These are phyloP conservation scores for Stachybotrys chartarum DNA, from an alignment of 2,329 filamentous ascomycete species.

Conservation along the genomic window DNA sequence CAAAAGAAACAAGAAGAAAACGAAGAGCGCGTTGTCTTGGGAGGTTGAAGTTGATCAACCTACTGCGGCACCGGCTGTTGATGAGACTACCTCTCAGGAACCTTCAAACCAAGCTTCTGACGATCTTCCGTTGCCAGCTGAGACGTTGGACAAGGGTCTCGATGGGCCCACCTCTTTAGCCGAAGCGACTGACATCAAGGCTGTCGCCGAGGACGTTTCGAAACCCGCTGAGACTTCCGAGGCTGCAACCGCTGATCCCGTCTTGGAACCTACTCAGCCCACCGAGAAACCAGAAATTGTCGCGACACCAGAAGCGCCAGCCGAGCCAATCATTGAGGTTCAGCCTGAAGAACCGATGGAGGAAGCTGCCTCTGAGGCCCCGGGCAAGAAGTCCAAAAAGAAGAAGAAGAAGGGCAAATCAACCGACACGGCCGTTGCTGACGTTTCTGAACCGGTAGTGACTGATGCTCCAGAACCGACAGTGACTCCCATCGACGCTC, in stretches of 20 bases:
- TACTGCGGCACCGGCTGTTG: background rate
- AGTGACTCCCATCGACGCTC: background rate
- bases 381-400: slow-evolving; percentile 10
- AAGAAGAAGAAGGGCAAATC: slow-evolving; percentile 23
- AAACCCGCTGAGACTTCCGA: background rate
- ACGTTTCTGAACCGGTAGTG: slow-evolving; percentile 6
- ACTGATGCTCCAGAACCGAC: background rate
- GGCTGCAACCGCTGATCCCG: background rate
- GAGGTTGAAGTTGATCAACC: slow-evolving; percentile 1
- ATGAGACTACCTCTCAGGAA: background rate
- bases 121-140: background rate
- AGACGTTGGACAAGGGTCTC: background rate
- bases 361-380: slow-evolving; percentile 3
- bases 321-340: slow-evolving; percentile 1
- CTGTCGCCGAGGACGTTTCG: background rate
- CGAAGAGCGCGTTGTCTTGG: slow-evolving; percentile 2
- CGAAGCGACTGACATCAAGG: background rate
- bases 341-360: slow-evolving; percentile 4
- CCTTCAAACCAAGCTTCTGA: background rate
- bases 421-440: background rate
- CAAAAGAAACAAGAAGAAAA: slow-evolving; percentile 15
- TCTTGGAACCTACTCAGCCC: background rate
- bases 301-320: background rate
- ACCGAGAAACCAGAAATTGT: background rate
- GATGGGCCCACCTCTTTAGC: background rate